Evolutionary conservation across 331 rosid species (phyloP), one percentile per base, ranked within the genome.

Genomic region (Cucumis variabilis): DNA sequence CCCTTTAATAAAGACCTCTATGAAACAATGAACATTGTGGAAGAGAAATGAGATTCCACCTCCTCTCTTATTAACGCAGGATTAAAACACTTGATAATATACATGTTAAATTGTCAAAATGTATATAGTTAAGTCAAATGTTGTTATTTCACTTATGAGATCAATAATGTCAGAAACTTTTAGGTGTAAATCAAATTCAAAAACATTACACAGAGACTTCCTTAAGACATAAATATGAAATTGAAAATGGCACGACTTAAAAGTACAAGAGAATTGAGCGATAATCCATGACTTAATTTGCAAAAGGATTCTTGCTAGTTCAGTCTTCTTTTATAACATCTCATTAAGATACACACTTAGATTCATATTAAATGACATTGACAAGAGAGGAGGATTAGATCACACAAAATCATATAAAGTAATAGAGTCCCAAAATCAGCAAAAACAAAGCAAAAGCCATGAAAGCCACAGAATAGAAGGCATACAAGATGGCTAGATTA

Each of bases 361-460:
- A 3, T 17, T 37, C 0, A 71, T 37, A 37, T 33, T 41, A 72
- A 72, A 72, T 24, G 15, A 10, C 53, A 37, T 4, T 37, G 21
- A 16, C 63, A 12, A 0, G 58, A 50, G 53, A 50, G 11, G 53
- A 50, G 11, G 53, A 9, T n/a, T 2, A 13, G 13, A 11, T 9
- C 14, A 50, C 44, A 37, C 44, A 5, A 37, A 50, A 11, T 50
- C 55, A 50, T 50, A 50, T 50, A 11, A 50, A 51, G 55, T 51
- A 15, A 76, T n/a, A 46, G 33, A 76, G 6, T 13, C 37, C 82
- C 82, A 60, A 76, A 76, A 76, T 24, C 13, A 76, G 37, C 13
- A 76, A 30, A 76, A 48, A 21, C 37, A 76, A 30, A 76, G 82
- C 82, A 13, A 62, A n/a, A 76, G 82, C 63, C 63, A 48, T 48